phyloP scores from a whole-genome alignment of 495 filamentous ascomycete genomes.

The Talaromyces liani region DNA sequence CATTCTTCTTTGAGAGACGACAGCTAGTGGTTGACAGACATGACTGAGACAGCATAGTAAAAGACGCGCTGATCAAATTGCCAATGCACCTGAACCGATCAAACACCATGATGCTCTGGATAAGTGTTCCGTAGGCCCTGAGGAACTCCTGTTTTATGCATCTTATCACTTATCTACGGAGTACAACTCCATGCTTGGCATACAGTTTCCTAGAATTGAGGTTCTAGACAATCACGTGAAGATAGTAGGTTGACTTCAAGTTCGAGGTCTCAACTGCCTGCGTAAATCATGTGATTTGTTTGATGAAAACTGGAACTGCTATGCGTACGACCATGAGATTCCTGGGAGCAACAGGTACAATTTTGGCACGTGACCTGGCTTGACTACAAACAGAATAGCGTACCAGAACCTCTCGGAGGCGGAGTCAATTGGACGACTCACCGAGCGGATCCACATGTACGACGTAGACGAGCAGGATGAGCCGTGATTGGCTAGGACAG shows the following conservation, averaged over 20 bases:
- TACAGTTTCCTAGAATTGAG: background rate
- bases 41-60: background rate
- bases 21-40: background rate
- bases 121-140: background rate
- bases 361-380: background rate
- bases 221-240: background rate
- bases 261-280: background rate
- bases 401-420: background rate
- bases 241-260: background rate
- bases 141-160: too few species aligned
- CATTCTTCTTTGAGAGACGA: background rate
- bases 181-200: too few species aligned
- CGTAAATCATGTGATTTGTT: background rate
- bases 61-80: background rate
- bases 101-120: background rate
- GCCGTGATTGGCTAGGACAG: background rate
- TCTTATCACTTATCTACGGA: too few species aligned
- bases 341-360: too few species aligned
- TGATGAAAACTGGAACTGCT: background rate
- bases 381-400: background rate
- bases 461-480: background rate
- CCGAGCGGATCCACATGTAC: background rate
- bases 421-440: background rate
- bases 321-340: too few species aligned
- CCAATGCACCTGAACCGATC: background rate